Conservation (phyloP, 192 early-diverging fungal species). For the Backusella circina region DNA sequence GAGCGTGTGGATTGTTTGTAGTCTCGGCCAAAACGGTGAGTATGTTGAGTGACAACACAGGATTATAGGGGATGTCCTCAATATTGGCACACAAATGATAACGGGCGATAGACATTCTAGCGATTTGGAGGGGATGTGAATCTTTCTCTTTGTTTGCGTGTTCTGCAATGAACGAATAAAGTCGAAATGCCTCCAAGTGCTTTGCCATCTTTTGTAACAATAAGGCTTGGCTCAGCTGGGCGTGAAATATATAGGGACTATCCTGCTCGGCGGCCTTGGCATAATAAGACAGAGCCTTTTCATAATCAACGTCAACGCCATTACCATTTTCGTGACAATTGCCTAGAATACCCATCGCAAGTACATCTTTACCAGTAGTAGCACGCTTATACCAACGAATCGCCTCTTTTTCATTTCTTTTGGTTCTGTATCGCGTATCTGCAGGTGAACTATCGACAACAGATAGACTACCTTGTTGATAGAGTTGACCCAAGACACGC, state of each 20-base stretch:
- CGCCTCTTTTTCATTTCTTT: slow-evolving; percentile 24
- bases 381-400: slow-evolving; percentile 38
- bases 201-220: slow-evolving; percentile 27
- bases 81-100: slow-evolving; percentile 22
- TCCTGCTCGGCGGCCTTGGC: slow-evolving; percentile 27
- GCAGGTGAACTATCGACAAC: not conserved
- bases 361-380: slow-evolving; percentile 24
- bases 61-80: slow-evolving; percentile 16
- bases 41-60: slow-evolving; percentile 12
- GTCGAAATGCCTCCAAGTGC: slow-evolving; percentile 25
- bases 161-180: slow-evolving; percentile 10
- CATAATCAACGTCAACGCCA: slow-evolving; percentile 25
- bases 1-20: slow-evolving; percentile 13
- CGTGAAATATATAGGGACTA: slow-evolving; percentile 10
- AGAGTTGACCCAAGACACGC: slow-evolving; percentile 27
- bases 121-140: not conserved
- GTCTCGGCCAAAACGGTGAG: slow-evolving; percentile 2
- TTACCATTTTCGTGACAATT: slow-evolving; percentile 34
- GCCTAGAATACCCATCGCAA: slow-evolving; percentile 30
- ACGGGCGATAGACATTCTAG: slow-evolving; percentile 26
- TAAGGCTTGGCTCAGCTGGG: slow-evolving; percentile 23
- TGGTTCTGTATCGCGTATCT: not conserved
- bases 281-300: slow-evolving; percentile 30
- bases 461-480: slow-evolving; percentile 13
- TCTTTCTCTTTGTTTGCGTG: not conserved